Evolutionary conservation across 1,139 yeast species (phyloP), one percentile per base, ranked within the genome.

Genomic region (Sugiyamaella grinbergsii): DNA sequence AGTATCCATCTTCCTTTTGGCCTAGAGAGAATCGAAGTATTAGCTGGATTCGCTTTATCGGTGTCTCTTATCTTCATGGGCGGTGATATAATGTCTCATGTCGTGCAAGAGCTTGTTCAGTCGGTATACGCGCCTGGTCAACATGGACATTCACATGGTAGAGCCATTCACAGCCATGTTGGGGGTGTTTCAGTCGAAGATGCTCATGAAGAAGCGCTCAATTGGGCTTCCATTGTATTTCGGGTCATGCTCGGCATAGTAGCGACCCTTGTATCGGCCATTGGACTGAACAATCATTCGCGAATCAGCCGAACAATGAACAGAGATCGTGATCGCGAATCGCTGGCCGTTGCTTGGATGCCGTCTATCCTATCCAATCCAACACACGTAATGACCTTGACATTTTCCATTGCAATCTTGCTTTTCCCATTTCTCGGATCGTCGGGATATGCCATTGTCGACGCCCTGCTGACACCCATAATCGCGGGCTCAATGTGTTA

Each of bases 1-100:
- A 85, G 95, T 5, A 74, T 93, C 38, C 83, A 83, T 15, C 85
- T 82, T 58, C 98, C 98, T 0, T 93, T 93, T 73, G 98, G 98
- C 0, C 73, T 93, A 34, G 95, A 94, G 20, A 75, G 98, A 54
- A 75, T 87, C 19, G 96, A 93, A 62, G 95, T 91, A 0, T 72
- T 93, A 23, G 83, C 86, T 33, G 95, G 95, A 2, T 91, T 90
- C 73, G 96, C 94, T 0, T 73, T 90, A 44, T 83, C 95, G 18
- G 84, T 93, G 0, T 83, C 95, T 1, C 76, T 93, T 55, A 75
- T 91, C 19, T 93, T 91, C 79, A 95, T 91, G 58, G 97, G 98
- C 0, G 80, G 89, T 53, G 98, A 93, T 66, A 74, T 93, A 51
- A 72, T 88, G 48, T 86, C 95, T 50, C 98, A 93, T 67, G 77